phyloP scores from a whole-genome alignment of 2,329 filamentous ascomycete genomes.

The Cryphonectria carpinicola region DNA sequence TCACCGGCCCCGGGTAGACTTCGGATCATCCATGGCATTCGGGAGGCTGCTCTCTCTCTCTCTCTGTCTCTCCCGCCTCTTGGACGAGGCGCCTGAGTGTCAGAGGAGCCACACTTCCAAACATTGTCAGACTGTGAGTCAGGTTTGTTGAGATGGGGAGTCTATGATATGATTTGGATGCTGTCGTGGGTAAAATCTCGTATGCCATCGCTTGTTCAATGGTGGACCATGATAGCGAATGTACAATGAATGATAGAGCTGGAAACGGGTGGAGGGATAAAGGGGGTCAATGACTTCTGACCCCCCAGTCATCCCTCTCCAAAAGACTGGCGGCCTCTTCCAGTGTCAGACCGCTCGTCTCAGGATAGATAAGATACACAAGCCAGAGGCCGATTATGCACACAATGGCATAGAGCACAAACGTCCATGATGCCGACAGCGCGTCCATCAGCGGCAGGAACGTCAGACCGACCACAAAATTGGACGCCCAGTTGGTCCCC shows the following conservation, averaged over 20 bases:
- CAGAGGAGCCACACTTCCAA: neutral
- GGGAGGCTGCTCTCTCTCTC: neutral
- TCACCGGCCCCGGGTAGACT: neutral
- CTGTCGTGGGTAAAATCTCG: neutral
- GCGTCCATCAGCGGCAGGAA: conserved; percentile 87
- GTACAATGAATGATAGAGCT: neutral
- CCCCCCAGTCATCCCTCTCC: conserved; percentile 75
- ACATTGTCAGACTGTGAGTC: neutral
- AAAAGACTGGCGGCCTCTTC: conserved; percentile 79
- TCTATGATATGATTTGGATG: neutral
- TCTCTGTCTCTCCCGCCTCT: no score
- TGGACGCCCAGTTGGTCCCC: conserved; percentile 84
- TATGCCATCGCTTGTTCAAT: neutral
- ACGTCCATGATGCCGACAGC: conserved; percentile 75
- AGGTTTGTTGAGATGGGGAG: neutral
- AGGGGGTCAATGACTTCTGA: conserved; percentile 45
- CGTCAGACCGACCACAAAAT: conserved; percentile 83
- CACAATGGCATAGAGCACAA: conserved; percentile 75
- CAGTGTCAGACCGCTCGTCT: conserved; percentile 79
- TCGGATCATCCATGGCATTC: neutral
- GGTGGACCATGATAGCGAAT: neutral
- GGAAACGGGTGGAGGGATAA: neutral
- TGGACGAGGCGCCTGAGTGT: neutral
- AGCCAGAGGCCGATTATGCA: conserved; percentile 70
- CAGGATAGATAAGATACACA: conserved; percentile 79